These are phyloP conservation scores for Pistacia vera DNA, from an alignment of 345 rosid genomes.

Conservation along the genomic window DNA sequence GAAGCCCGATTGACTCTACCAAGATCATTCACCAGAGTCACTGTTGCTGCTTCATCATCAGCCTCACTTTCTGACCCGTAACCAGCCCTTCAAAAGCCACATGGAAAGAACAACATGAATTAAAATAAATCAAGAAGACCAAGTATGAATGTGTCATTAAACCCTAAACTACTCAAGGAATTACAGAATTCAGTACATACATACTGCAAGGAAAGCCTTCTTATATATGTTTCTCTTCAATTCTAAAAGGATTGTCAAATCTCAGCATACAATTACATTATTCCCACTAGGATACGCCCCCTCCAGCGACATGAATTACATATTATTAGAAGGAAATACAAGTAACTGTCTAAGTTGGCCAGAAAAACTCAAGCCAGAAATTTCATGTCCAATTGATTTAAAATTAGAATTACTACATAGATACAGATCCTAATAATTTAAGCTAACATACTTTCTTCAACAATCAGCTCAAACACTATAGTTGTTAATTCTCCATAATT, in stretches of 20 bases:
- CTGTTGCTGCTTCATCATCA: constrained; percentile 92
- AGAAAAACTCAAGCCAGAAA: neutral
- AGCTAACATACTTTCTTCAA: too few species aligned
- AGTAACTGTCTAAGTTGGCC: neutral
- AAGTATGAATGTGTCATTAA: neutral
- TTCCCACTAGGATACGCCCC: neutral
- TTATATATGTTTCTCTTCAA: too few species aligned
- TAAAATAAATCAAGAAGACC: neutral
- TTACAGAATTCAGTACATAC: neutral
- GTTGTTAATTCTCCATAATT: too few species aligned
- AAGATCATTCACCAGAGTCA: constrained; percentile 72
- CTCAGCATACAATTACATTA: neutral
- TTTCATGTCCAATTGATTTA: neutral
- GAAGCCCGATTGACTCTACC: constrained; percentile 74
- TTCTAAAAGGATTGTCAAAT: neutral
- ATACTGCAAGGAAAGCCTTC: neutral
- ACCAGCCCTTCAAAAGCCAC: constrained; percentile 60
- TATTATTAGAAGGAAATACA: neutral
- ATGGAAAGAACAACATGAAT: constrained; percentile 9
- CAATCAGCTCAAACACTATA: too few species aligned
- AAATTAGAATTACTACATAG: too few species aligned
- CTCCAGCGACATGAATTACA: neutral
- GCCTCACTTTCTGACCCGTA: constrained; percentile 97
- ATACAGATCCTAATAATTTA: too few species aligned
- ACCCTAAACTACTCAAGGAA: neutral